Conservation (phyloP, 2,329 filamentous ascomycete genomes). For the Penicillium vulpinum region DNA sequence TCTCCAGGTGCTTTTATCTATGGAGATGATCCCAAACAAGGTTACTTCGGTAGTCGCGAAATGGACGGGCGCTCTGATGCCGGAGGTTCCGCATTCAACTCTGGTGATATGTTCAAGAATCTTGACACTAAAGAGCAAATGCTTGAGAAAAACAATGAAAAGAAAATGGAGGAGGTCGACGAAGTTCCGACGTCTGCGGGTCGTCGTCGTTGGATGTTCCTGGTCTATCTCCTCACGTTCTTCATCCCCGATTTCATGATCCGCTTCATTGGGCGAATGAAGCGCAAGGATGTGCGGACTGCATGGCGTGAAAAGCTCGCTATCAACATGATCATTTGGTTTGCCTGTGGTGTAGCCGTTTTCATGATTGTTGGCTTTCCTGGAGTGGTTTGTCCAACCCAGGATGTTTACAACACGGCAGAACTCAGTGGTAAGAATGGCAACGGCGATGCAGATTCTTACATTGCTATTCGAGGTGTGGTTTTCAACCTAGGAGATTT, state of each 20-base stretch:
- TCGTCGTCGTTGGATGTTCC: conserved; percentile 85
- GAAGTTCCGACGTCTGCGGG: conserved; percentile 73
- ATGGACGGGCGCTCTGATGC: conserved; percentile 86
- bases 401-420: conserved; percentile 77
- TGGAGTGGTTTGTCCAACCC: conserved; percentile 81
- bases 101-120: conserved; percentile 97
- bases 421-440: conserved; percentile 77
- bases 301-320: conserved; percentile 97
- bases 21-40: conserved; percentile 71
- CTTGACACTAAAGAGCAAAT: conserved; percentile 91
- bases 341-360: conserved; percentile 70
- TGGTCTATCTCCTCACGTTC: conserved; percentile 83
- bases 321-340: conserved; percentile 97
- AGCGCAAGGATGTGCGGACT: conserved; percentile 84
- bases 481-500: conserved; percentile 82
- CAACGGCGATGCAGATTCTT: conserved; percentile 64
- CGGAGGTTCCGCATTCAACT: conserved; percentile 84
- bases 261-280: conserved; percentile 75
- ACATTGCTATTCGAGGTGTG: conserved; percentile 79
- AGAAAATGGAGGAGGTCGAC: conserved; percentile 86
- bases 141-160: conserved; percentile 91
- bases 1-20: conserved; percentile 64
- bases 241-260: conserved; percentile 84
- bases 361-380: conserved; percentile 95
- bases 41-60: conserved; percentile 79